Conservation (phyloP, 345 rosid genomes). For the Heritiera littoralis region DNA sequence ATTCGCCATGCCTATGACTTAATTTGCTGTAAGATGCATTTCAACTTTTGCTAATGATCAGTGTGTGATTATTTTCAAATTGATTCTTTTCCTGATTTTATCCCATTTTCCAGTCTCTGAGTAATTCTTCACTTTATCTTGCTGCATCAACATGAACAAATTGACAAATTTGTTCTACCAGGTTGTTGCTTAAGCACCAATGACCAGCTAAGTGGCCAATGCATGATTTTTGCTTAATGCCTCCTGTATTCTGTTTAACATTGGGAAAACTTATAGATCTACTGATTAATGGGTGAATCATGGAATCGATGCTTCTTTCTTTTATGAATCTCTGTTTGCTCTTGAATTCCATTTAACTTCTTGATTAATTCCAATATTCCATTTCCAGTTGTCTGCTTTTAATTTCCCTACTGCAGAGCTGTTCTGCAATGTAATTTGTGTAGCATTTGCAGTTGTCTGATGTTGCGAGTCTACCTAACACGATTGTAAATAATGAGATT, state of each 20-base stretch:
- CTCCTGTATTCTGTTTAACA: not conserved
- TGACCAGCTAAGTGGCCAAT: not conserved
- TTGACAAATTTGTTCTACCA: not conserved
- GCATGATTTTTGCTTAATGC: not conserved
- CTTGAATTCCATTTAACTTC: not conserved
- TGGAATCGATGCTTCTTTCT: not conserved
- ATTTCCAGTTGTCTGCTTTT: not conserved
- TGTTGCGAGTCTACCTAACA: not conserved
- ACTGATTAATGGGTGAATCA: not conserved
- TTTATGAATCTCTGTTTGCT: not conserved
- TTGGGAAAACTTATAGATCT: not conserved
- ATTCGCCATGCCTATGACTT: not conserved
- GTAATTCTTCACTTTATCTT: not conserved
- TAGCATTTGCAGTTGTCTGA: not conserved
- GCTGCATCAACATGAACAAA: not conserved
- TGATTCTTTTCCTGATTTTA: not conserved
- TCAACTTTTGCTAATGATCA: not conserved
- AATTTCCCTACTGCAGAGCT: not conserved
- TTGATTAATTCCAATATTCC: not conserved
- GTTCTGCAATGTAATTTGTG: not conserved
- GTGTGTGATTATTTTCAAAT: not conserved
- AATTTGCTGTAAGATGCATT: conserved; percentile 5
- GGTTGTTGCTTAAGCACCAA: not conserved
- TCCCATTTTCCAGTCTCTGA: not conserved
- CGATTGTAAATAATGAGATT: not conserved